These are phyloP conservation scores for Cladochytrium replicatum DNA, from an alignment of 192 early-diverging fungal genomes.

Conservation along the genomic window DNA sequence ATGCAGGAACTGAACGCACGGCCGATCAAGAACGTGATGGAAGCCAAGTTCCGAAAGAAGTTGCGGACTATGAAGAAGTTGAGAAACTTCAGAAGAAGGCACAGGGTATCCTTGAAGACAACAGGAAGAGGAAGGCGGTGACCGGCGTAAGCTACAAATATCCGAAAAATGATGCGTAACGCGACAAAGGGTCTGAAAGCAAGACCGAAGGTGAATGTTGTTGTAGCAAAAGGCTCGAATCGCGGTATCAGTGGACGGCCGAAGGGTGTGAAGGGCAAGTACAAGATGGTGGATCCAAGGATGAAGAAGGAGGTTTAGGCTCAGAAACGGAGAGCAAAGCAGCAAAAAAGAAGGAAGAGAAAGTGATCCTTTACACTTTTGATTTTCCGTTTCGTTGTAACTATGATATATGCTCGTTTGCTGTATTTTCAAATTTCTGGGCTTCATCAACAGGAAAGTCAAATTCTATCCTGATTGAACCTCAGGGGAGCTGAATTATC, in stretches of 20 bases:
- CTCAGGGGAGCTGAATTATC: too few relatives aligned
- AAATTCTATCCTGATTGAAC: too few relatives aligned
- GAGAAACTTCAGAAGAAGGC: conserved; percentile 85
- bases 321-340: conserved; percentile 61
- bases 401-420: too few relatives aligned
- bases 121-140: conserved; percentile 80
- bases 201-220: conserved; percentile 70
- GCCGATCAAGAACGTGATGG: conserved; percentile 98
- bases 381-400: too few relatives aligned
- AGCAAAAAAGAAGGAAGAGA: conserved; percentile 36
- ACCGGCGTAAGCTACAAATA: conserved; percentile 73
- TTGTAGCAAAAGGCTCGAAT: conserved; percentile 80
- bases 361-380: too few relatives aligned
- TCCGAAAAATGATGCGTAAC: conserved; percentile 74
- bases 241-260: conserved; percentile 83
- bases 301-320: conserved; percentile 96
- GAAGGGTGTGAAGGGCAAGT: conserved; percentile 93
- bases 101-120: conserved; percentile 68
- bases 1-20: conserved; percentile 87
- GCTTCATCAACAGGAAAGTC: too few relatives aligned
- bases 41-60: conserved; percentile 97
- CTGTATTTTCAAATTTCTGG: too few relatives aligned
- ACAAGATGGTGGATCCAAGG: conserved; percentile 89
- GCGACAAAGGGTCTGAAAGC: conserved; percentile 63
- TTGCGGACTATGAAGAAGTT: conserved; percentile 62